Percentiles rank a stretch among this genome's conserved stretches.
phyloP scores from a whole-genome alignment of 768 basidiomycete species.

The Royoungia palumana region DNA sequence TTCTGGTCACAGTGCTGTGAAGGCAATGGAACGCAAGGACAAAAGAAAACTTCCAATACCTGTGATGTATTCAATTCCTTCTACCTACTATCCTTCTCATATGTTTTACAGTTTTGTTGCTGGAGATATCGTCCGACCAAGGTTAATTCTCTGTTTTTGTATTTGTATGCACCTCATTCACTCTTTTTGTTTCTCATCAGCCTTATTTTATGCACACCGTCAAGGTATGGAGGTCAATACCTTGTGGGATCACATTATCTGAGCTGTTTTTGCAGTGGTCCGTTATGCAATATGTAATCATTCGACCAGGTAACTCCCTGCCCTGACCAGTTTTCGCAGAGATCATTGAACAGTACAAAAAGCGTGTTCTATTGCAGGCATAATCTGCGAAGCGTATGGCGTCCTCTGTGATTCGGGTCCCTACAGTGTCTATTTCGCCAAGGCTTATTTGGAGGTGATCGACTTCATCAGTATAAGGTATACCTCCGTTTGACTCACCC shows the following conservation, averaged over 20 bases:
- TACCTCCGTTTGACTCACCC: constrained; percentile 2
- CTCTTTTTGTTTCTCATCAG: constrained; percentile 29
- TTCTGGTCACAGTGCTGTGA: constrained; percentile 55
- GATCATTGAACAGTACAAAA: constrained; percentile 6
- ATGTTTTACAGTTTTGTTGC: constrained; percentile 60
- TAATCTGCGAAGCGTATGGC: constrained; percentile 66
- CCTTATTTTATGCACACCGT: constrained; percentile 88
- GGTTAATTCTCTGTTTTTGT: constrained; percentile 30
- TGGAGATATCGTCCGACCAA: constrained; percentile 83
- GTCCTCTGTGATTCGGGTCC: constrained; percentile 68
- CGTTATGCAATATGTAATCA: constrained; percentile 84
- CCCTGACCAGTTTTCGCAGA: neutral
- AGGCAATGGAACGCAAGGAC: constrained; percentile 75
- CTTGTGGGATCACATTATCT: neutral
- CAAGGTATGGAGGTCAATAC: constrained; percentile 49
- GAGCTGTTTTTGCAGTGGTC: constrained; percentile 53
- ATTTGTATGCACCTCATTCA: constrained; percentile 6
- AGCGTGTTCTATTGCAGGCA: constrained; percentile 61
- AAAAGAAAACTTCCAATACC: constrained; percentile 71
- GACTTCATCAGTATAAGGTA: constrained; percentile 84
- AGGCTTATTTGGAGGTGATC: constrained; percentile 65
- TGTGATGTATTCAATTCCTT: constrained; percentile 33
- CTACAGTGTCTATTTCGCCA: constrained; percentile 58
- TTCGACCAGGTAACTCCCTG: constrained; percentile 48
- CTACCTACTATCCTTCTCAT: neutral